Percentiles rank a stretch among this genome's conserved stretches.
These are phyloP conservation scores for Suhomyces coccinellae DNA, from an alignment of 1,139 yeast species.

Conservation along the genomic window DNA sequence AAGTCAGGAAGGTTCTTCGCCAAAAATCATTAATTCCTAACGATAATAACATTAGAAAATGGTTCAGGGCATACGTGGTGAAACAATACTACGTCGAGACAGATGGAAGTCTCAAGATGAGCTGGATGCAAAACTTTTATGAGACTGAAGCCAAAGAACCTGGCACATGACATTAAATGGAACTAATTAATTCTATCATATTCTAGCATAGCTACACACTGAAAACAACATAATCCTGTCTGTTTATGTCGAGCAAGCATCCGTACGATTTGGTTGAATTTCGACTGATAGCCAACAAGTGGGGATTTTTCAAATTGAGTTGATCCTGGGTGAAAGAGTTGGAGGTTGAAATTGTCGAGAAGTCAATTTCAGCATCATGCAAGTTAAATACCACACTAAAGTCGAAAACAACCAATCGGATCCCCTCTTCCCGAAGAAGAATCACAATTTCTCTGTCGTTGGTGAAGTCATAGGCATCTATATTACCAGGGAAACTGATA, in stretches of 20 bases:
- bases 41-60: conserved; percentile 31
- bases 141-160: conserved; percentile 10
- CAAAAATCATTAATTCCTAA: conserved; percentile 33
- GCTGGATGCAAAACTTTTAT: conserved; percentile 30
- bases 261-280: conserved; percentile 26
- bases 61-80: conserved; percentile 31
- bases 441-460: conserved; percentile 15
- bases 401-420: conserved; percentile 13
- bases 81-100: conserved; percentile 33
- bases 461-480: conserved; percentile 18
- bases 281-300: conserved; percentile 29
- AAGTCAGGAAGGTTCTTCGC: conserved; percentile 21
- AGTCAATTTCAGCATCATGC: not conserved
- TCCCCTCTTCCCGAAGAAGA: conserved; percentile 10
- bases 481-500: conserved; percentile 1
- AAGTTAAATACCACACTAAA: conserved; percentile 10
- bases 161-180: not conserved
- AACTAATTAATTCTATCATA: no score
- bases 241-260: conserved; percentile 42
- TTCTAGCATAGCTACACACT: conserved; percentile 2
- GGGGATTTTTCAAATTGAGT: conserved; percentile 20
- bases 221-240: conserved; percentile 40
- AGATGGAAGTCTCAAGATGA: conserved; percentile 20
- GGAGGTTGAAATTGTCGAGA: conserved; percentile 3
- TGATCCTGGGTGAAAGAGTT: conserved; percentile 8